Evolutionary conservation across 164 flowering plant species (phyloP), one percentile per base, ranked within the genome.

Genomic region (Taxillus chinensis): DNA sequence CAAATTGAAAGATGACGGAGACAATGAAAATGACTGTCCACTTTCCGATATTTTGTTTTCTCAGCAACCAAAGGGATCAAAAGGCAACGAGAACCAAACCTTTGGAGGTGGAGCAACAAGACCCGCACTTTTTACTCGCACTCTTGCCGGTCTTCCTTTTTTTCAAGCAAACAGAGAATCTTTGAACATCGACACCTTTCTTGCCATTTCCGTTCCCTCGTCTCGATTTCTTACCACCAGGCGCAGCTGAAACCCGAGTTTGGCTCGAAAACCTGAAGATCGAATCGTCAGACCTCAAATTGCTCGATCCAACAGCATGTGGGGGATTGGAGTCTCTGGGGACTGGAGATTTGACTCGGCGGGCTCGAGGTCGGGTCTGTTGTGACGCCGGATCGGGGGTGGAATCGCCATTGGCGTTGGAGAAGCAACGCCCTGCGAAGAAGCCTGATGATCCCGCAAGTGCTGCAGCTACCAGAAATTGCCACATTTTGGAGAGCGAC

Each of bases 261-360:
- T 73, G 57, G 45, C 92, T 83, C 45, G 83, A 86, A 74, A 86
- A 86, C 80, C 86, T 80, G 42, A 89, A 89, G 46, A 86, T 67
- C 62, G 67, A 68, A n/a, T 68, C 78, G 45, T 67, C 72, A 0
- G 37, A 13, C 40, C 38, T 40, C 46, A 13, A 40, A 41, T 58
- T 45, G 14, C 45, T 13, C 3, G 16, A 15, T 5, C 41, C 17
- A 4, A 16, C 16, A n/a, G 10, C 7, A 58, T 13, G 13, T 15
- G 5, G 3, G 45, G 43, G 45, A 9, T 7, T 40, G 16, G 45
- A 58, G 13, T 12, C 45, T 13, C 12, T 4, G 11, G 5, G 45
- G 4, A 4, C 7, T 12, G 61, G 2, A 2, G 61, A 58, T 40
- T 16, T 40, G 49, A 8, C n/a, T 9, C 8, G 15, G 10, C 41